Base-by-base conservation (phyloP, 768 basidiomycete species). In the Russula abietina region DNA sequence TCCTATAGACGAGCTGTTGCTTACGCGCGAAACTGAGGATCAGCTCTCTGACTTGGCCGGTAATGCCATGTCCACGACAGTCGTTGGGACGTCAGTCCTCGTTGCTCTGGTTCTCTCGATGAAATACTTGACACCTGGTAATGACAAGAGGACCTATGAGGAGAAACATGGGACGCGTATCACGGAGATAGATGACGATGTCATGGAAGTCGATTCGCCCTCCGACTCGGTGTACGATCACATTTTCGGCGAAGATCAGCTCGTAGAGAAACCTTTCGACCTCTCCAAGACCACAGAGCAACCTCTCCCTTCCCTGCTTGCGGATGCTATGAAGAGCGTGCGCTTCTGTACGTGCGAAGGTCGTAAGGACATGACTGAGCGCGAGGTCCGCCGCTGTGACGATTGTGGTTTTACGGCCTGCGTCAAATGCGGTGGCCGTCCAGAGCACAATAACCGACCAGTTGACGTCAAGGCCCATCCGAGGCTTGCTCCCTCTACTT, bases 41-140 rank as follows among this genome's bases (percentile, higher is more conserved):
- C 88, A 98, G 63, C 79, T 98, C 8, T 92, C 93, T 3, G 93
- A 97, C 73, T 80, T 98, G 17, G 94, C 95, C 22, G 95, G 95
- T 2, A 98, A 98, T 70, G 95, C 95, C 63, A 98, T 98, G 95
- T 94, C 93, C 1, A 92, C 94, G 5, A 97, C 95, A 1, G 95
- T 97, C 28, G 94, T 98, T 33, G 95, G 95, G 1, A 83, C 91
- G 3, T 88, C 91, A 66, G 91, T 97, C 65, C 76, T 96, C 59
- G 86, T 89, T 19, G 92, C 93, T 0, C 77, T 98, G 50, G 81
- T 89, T 11, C 74, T 86, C 1, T 84, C 85, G 7, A 80, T 79
- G 71, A 80, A 82, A 53, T 78, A 91, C 38, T 77, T 97, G 36
- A 86, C 86, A 65, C 74, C 75, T 1, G 89, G 90, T 5, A 74